Conservation (phyloP, 192 early-diverging fungal species). For the Dissophora globulifera region DNA sequence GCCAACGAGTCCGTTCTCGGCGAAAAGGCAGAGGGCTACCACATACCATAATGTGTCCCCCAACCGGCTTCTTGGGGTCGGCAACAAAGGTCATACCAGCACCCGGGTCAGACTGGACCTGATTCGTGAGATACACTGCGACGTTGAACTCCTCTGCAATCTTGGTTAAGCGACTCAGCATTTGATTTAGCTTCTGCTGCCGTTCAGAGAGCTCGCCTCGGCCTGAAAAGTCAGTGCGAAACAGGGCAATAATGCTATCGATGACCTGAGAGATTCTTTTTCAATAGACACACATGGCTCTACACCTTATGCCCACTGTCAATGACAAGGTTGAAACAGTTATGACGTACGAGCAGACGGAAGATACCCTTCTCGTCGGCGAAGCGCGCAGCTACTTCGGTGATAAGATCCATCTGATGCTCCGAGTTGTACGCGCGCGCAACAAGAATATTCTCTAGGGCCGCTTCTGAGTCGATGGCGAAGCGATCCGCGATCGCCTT, state of each 20-base stretch:
- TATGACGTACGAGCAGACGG: no score
- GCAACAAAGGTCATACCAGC: slow-evolving; percentile 79
- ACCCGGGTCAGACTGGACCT: slow-evolving; percentile 69
- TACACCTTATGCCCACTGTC: no score
- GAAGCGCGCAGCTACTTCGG: slow-evolving; percentile 75
- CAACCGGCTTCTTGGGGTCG: slow-evolving; percentile 91
- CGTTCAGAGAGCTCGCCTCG: slow-evolving; percentile 88
- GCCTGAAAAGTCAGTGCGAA: slow-evolving; percentile 84
- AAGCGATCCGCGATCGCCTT: slow-evolving; percentile 78
- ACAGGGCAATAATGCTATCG: slow-evolving; percentile 86
- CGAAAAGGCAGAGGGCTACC: neutral
- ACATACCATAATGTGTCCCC: slow-evolving; percentile 77
- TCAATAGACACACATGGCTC: no score
- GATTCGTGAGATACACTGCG: slow-evolving; percentile 86
- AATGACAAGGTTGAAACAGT: no score
- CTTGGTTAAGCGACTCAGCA: slow-evolving; percentile 77
- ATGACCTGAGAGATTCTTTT: no score
- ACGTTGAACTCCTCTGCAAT: slow-evolving; percentile 90
- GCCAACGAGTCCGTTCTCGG: no score
- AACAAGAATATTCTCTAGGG: slow-evolving; percentile 80
- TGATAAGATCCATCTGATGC: slow-evolving; percentile 85
- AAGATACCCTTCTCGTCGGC: slow-evolving; percentile 73
- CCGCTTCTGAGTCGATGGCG: slow-evolving; percentile 66
- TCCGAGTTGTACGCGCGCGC: slow-evolving; percentile 88
- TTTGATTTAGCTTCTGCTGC: slow-evolving; percentile 82